A percentile compares a stretch with the other conserved stretches of the same genome.
Conservation (phyloP, 1,139 yeast species). For the Chernovozyma aurita region DNA sequence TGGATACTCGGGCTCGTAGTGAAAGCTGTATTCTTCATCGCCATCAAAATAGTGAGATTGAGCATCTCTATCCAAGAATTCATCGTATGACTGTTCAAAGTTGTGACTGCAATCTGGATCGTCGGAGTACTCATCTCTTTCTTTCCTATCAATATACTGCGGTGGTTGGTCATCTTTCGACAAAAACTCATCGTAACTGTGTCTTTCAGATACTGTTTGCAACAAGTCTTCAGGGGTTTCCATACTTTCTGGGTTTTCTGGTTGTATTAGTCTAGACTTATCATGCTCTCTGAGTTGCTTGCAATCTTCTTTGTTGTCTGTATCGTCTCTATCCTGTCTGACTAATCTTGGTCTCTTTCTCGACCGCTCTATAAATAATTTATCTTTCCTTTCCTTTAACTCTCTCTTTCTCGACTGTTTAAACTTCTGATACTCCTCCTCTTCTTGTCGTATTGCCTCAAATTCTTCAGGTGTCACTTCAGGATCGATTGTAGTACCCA, state of each 20-base stretch:
- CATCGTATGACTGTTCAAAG: conserved; percentile 35
- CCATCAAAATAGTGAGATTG: conserved; percentile 20
- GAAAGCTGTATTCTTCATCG: conserved; percentile 5
- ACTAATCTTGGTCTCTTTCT: background rate
- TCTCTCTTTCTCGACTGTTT: conserved; percentile 15
- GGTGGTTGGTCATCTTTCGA: conserved; percentile 38
- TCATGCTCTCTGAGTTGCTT: background rate
- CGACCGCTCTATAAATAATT: background rate
- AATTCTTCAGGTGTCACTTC: conserved; percentile 20
- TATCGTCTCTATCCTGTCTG: background rate
- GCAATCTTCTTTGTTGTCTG: background rate
- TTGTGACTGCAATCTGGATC: conserved; percentile 33
- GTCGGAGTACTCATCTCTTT: conserved; percentile 28
- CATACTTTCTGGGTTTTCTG: background rate
- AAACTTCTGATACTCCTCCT: conserved; percentile 24
- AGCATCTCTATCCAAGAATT: conserved; percentile 22
- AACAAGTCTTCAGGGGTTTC: background rate
- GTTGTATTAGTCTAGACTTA: background rate
- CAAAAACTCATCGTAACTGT: conserved; percentile 33
- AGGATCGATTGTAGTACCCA: conserved; percentile 27
- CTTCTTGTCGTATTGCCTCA: conserved; percentile 18
- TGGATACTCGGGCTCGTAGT: conserved; percentile 13
- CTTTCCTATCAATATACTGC: conserved; percentile 35
- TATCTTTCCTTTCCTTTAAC: conserved; percentile 6
- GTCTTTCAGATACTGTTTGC: conserved; percentile 6